Evolutionary conservation across 495 filamentous ascomycete genomes (phyloP).

Genomic region (Sordaria brevicollis): DNA sequence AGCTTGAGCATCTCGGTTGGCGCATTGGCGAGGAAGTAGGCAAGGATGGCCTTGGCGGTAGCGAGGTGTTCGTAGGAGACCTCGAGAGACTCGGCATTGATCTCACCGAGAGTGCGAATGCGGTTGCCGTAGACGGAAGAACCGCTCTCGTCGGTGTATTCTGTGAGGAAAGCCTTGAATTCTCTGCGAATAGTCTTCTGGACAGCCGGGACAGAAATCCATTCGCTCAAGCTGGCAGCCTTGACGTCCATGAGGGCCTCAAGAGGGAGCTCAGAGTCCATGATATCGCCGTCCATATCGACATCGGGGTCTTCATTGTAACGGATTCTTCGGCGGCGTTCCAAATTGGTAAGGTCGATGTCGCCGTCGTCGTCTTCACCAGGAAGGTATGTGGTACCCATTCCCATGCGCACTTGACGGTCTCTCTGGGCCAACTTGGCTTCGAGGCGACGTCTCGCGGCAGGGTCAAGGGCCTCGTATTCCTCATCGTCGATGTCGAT

Average conservation of each 20-base stretch:
- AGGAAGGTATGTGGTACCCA: slow-evolving; percentile 75
- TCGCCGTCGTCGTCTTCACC: slow-evolving; percentile 84
- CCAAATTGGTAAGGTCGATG: slow-evolving; percentile 72
- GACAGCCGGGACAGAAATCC: slow-evolving; percentile 84
- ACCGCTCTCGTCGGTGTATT: slow-evolving; percentile 80
- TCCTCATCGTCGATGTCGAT: slow-evolving; percentile 42
- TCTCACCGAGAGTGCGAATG: slow-evolving; percentile 85
- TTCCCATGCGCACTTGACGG: slow-evolving; percentile 61
- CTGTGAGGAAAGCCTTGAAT: slow-evolving; percentile 95
- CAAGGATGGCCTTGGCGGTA: slow-evolving; percentile 86
- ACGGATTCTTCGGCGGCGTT: slow-evolving; percentile 64
- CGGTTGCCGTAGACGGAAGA: slow-evolving; percentile 90
- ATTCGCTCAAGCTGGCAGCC: slow-evolving; percentile 83
- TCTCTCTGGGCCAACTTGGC: slow-evolving; percentile 75
- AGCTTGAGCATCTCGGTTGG: slow-evolving; percentile 89
- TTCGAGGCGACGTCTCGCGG: slow-evolving; percentile 79
- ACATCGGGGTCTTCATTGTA: slow-evolving; percentile 94
- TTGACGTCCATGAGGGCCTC: slow-evolving; percentile 92
- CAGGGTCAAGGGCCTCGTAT: slow-evolving; percentile 65
- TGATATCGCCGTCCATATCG: slow-evolving; percentile 81
- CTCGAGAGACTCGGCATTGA: slow-evolving; percentile 92
- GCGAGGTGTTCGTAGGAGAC: slow-evolving; percentile 91
- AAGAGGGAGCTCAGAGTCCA: slow-evolving; percentile 88
- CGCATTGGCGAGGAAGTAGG: slow-evolving; percentile 93
- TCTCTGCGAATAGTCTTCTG: slow-evolving; percentile 88